These are phyloP conservation scores for Ustilago sp. DNA, from an alignment of 1,284 basidiomycete genomes.

Conservation along the genomic window DNA sequence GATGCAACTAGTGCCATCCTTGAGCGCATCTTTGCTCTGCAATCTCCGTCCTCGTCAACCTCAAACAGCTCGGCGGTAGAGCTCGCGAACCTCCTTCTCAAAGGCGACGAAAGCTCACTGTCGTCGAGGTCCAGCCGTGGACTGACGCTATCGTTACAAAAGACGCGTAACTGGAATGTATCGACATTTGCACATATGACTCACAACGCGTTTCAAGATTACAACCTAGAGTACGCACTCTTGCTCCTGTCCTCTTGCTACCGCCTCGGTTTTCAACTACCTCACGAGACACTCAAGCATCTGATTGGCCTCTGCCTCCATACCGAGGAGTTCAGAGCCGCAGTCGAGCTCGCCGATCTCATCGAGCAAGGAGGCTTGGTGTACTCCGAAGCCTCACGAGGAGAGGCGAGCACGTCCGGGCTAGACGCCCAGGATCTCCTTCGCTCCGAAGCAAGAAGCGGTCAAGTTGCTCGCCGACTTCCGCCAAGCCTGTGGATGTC, in stretches of 20 bases:
- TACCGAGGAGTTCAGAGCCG: constrained; percentile 45
- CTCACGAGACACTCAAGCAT: constrained; percentile 21
- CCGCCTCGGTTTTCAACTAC: constrained; percentile 22
- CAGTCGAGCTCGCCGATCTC: constrained; percentile 47
- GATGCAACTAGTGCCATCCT: constrained; percentile 27
- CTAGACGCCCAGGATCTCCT: neutral
- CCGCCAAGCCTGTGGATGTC: constrained; percentile 57
- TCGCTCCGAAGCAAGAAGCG: constrained; percentile 11
- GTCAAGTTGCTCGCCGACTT: constrained; percentile 29
- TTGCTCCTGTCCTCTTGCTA: constrained; percentile 42
- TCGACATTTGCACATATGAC: constrained; percentile 51
- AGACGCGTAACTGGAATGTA: constrained; percentile 51
- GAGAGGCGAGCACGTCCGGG: neutral
- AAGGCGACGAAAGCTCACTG: neutral
- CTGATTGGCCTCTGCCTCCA: constrained; percentile 37
- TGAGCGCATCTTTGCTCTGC: constrained; percentile 23
- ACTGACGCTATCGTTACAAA: constrained; percentile 18
- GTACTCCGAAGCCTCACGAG: constrained; percentile 5
- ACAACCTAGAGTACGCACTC: constrained; percentile 56
- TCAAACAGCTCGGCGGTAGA: constrained; percentile 4
- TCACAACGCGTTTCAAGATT: constrained; percentile 36
- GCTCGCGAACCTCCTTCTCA: constrained; percentile 19
- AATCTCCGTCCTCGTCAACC: constrained; percentile 5
- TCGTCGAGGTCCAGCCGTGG: neutral
- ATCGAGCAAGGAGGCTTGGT: constrained; percentile 37